phyloP scores from a whole-genome alignment of 2,329 filamentous ascomycete genomes.

The Fusarium phyllophilum region DNA sequence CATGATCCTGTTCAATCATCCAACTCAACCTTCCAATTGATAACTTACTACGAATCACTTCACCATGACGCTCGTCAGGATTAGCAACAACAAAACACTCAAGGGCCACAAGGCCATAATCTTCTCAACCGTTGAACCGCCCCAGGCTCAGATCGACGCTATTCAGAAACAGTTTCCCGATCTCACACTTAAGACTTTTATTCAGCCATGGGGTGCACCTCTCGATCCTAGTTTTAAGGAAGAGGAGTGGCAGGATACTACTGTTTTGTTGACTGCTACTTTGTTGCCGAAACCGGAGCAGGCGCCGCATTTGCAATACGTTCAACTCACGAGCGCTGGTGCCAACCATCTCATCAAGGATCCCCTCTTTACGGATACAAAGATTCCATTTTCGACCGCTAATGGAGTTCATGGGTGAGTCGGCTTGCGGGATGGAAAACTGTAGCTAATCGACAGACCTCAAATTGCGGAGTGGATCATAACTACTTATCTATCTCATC shows the following conservation, averaged over 20 bases:
- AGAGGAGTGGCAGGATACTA: slow-evolving; percentile 60
- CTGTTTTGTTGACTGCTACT: slow-evolving; percentile 57
- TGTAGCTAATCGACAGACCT: slow-evolving; percentile 50
- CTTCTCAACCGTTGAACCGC: slow-evolving; percentile 47
- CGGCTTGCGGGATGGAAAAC: rapidly evolving
- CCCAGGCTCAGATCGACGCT: slow-evolving; percentile 48
- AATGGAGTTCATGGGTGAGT: slow-evolving; percentile 68
- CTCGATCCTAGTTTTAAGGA: slow-evolving; percentile 41
- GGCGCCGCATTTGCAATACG: slow-evolving; percentile 60
- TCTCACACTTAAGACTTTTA: slow-evolving; percentile 51
- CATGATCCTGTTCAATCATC: not conserved
- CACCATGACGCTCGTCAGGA: slow-evolving; percentile 34
- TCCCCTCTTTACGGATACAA: slow-evolving; percentile 60
- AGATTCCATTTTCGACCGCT: slow-evolving; percentile 63
- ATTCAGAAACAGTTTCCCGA: slow-evolving; percentile 56
- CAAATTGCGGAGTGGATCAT: slow-evolving; percentile 69
- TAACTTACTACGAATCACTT: rapidly evolving
- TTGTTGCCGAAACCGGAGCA: slow-evolving; percentile 55
- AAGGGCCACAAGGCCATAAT: slow-evolving; percentile 62
- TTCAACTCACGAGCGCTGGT: slow-evolving; percentile 66
- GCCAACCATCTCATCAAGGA: slow-evolving; percentile 60
- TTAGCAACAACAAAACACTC: slow-evolving; percentile 51
- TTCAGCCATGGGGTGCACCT: slow-evolving; percentile 45
- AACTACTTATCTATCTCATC: slow-evolving; percentile 59
- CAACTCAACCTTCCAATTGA: rapidly evolving